Base-by-base conservation (phyloP, 2,329 filamentous ascomycete genomes). In the Drechslerella stenobrocha region DNA sequence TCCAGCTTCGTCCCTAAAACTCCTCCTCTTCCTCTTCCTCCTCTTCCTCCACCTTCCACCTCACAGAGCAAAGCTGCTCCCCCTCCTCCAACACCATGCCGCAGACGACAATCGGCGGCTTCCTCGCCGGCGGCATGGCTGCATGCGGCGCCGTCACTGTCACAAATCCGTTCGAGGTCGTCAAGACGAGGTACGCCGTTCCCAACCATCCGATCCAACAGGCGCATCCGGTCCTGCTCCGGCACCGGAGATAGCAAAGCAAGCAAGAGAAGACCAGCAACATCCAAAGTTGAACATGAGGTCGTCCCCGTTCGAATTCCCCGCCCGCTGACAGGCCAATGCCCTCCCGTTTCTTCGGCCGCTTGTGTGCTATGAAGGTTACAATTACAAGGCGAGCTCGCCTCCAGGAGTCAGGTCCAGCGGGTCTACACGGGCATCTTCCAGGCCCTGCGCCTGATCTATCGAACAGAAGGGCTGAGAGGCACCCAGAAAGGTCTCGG, bases 71-170 rank as follows among this genome's bases (percentile, higher is more conserved):
- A 7, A 42, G 13, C 18, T 18, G 8, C 37, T 20, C 13, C 15
- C 34, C 6, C 34, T 37, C 34, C 34, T 7, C 34, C 34, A 11
- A 37, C 52, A 50, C 55, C 13, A 73, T 73, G 72, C 70, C 72
- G 57, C 56, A 69, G 64, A 73, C 72, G 23, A 73, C 72, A 51
- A 44, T 69, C 52, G 72, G 91, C 72, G 89, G 90, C 70, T 98
- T 98, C 81, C 85, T 97, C 74, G 92, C 93, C 60, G 93, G 93
- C 76, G 93, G 93, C 76, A 88, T 98, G 75, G 93, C 93, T 75
- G 93, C 93, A 71, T 97, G 92, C 79, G 93, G 93, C 75, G 93
- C 93, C 71, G 93, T 98, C 61, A 97, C 92, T 37, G 91, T 95
- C 71, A 97, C 93, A 51, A 93, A 98, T 78, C 91, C 91, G 60